These are phyloP conservation scores for Chenopodium formosanum DNA, from an alignment of 148 eudicot genomes.

Conservation along the genomic window DNA sequence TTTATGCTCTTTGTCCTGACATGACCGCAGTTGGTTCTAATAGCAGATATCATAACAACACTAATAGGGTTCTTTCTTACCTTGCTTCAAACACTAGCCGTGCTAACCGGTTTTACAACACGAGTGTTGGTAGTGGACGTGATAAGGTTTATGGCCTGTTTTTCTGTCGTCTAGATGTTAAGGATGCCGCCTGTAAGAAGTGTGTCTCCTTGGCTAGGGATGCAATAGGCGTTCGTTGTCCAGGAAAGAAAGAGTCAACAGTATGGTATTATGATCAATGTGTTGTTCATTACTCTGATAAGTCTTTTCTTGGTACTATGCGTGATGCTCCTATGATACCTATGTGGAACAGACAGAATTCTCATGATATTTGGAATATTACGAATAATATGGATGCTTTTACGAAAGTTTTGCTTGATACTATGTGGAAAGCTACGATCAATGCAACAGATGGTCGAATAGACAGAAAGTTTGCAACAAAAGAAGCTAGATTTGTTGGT, in stretches of 20 bases:
- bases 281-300: slow-evolving; percentile 28
- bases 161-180: slow-evolving; percentile 33
- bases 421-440: slow-evolving; percentile 28
- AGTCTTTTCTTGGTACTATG: slow-evolving; percentile 32
- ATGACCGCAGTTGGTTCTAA: slow-evolving; percentile 14
- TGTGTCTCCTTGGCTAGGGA: slow-evolving; percentile 21
- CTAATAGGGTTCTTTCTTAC: slow-evolving; percentile 26
- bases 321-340: slow-evolving; percentile 36
- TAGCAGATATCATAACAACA: slow-evolving; percentile 28
- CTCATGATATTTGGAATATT: slow-evolving; percentile 30
- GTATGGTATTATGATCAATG: slow-evolving; percentile 40
- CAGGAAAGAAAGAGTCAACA: slow-evolving; percentile 33
- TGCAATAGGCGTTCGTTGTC: slow-evolving; percentile 27
- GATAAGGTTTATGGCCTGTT: slow-evolving; percentile 36
- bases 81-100: slow-evolving; percentile 27
- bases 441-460: slow-evolving; percentile 29
- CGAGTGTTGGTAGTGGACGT: slow-evolving; percentile 25
- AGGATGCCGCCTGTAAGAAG: slow-evolving; percentile 23
- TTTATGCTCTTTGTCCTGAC: slow-evolving; percentile 34
- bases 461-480: slow-evolving; percentile 31
- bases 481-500: slow-evolving; percentile 25
- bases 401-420: slow-evolving; percentile 24
- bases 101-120: slow-evolving; percentile 25
- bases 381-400: slow-evolving; percentile 28
- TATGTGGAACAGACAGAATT: slow-evolving; percentile 38